Conservation (phyloP, 2,329 filamentous ascomycete genomes). For the Trichoderma sp. region DNA sequence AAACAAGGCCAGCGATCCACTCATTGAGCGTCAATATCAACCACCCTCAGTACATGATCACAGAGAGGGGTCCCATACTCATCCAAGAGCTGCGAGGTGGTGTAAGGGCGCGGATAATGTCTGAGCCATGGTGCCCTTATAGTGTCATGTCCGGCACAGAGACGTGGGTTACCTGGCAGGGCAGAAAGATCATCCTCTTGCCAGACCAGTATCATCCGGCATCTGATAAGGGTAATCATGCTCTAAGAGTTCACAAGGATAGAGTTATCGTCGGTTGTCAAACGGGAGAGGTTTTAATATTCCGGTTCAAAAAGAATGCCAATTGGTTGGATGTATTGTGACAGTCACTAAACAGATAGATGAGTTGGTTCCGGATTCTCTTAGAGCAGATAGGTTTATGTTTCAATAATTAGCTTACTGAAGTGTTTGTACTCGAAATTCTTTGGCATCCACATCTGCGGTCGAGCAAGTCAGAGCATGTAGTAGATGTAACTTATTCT, state of each 20-base stretch:
- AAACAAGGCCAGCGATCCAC: neutral
- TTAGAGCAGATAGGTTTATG: neutral
- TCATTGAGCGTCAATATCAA: neutral
- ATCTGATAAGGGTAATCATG: neutral
- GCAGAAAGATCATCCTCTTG: neutral
- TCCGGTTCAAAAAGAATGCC: neutral
- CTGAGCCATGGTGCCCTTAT: neutral
- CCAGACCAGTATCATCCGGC: neutral
- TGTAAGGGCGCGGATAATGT: no score
- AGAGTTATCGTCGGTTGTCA: neutral
- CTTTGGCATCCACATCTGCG: no score
- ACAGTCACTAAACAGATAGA: neutral
- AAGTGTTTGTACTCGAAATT: no score
- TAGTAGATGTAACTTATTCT: no score
- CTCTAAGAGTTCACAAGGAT: neutral
- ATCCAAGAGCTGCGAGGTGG: neutral
- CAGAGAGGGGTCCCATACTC: neutral
- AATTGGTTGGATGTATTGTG: neutral
- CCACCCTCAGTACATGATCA: neutral
- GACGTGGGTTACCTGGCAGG: neutral
- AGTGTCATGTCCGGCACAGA: neutral
- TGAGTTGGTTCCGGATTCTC: no score
- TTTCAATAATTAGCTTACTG: neutral
- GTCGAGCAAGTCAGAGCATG: no score
- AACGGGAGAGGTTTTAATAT: neutral